Evolutionary conservation across 345 rosid species (phyloP).

Genomic region (Euphorbia peplus): DNA sequence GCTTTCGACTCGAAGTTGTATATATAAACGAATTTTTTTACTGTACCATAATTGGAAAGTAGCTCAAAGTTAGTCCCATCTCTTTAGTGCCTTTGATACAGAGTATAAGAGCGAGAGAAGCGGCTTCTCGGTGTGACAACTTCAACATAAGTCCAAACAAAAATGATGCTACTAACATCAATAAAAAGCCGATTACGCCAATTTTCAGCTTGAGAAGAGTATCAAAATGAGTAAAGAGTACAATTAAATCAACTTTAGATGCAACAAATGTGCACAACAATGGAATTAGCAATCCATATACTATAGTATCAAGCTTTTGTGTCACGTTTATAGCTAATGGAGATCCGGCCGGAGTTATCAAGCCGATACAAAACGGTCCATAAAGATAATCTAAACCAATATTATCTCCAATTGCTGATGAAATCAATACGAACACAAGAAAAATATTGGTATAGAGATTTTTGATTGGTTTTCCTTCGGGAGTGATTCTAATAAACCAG

Average conservation of each 20-base stretch:
- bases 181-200: constrained; percentile 5
- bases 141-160: constrained; percentile 5
- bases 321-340: constrained; percentile 30
- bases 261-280: constrained; percentile 18
- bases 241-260: constrained; percentile 18
- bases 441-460: constrained; percentile 10
- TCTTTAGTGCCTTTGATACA: constrained; percentile 26
- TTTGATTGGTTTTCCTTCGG: constrained; percentile 25
- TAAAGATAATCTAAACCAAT: constrained; percentile 21
- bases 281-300: constrained; percentile 30
- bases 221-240: background rate
- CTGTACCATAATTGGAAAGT: constrained; percentile 9
- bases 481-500: constrained; percentile 32
- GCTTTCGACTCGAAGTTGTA: too few relatives aligned
- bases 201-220: background rate
- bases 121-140: constrained; percentile 13
- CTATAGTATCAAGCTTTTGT: constrained; percentile 22
- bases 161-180: constrained; percentile 9
- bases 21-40: too few relatives aligned
- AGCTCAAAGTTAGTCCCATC: constrained; percentile 22
- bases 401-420: constrained; percentile 24
- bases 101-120: constrained; percentile 22
- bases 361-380: constrained; percentile 30
- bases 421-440: background rate
- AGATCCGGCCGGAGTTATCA: constrained; percentile 33